Conservation (phyloP, 139 green algal species). For the Chlorokybus atmophyticus region DNA sequence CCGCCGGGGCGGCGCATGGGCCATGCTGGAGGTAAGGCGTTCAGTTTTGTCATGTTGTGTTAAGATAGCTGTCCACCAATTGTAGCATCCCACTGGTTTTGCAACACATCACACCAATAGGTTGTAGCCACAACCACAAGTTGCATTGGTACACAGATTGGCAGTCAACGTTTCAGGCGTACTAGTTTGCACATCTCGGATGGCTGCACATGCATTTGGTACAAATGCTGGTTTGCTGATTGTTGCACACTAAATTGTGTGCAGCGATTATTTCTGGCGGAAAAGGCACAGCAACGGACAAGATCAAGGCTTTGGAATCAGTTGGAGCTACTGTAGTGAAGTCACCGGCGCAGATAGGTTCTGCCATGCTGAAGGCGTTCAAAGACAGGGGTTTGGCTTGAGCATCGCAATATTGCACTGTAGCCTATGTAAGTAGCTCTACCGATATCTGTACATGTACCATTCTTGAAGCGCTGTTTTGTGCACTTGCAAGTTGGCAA, state of each 20-base stretch:
- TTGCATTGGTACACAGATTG: no score
- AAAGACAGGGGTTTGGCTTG: conserved; percentile 50
- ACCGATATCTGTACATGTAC: no score
- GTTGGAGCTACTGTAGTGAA: conserved; percentile 72
- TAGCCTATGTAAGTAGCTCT: no score
- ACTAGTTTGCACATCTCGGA: no score
- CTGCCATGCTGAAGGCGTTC: conserved; percentile 62
- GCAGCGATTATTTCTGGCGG: conserved; percentile 81
- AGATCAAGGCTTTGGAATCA: conserved; percentile 82
- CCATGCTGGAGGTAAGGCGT: conserved; percentile 60
- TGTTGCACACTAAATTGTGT: background rate
- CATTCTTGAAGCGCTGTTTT: no score
- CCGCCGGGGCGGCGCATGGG: conserved; percentile 93
- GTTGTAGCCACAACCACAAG: no score
- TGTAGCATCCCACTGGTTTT: no score
- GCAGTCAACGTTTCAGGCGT: no score
- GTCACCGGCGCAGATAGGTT: conserved; percentile 77
- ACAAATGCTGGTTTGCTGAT: background rate
- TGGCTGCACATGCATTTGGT: background rate
- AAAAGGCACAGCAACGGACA: conserved; percentile 88
- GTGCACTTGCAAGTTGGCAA: no score
- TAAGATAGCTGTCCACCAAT: background rate
- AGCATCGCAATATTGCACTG: no score
- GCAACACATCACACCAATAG: no score
- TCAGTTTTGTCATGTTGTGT: background rate